phyloP scores from a whole-genome alignment of 768 basidiomycete species.

The Hericium coralloides region DNA sequence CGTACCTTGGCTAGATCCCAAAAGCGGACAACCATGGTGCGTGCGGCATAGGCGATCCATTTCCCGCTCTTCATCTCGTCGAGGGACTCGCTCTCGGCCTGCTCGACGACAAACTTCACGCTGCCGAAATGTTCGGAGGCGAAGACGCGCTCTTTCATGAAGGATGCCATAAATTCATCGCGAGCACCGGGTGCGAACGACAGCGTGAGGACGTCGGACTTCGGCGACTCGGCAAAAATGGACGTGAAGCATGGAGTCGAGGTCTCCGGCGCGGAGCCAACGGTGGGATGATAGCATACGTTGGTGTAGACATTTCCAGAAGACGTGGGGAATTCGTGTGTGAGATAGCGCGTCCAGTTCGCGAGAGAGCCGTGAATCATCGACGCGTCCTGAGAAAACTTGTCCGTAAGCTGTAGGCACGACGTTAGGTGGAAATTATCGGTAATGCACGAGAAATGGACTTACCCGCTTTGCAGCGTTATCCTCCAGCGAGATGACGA shows the following conservation, averaged over 20 bases:
- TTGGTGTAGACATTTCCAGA: conserved; percentile 40
- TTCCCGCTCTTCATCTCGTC: conserved; percentile 71
- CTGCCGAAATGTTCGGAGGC: conserved; percentile 26
- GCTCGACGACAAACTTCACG: conserved; percentile 45
- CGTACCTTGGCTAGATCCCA: conserved; percentile 75
- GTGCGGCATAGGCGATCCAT: conserved; percentile 85
- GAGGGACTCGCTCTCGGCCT: conserved; percentile 39
- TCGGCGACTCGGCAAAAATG: conserved; percentile 24
- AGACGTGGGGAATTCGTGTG: conserved; percentile 29
- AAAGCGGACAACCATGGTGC: conserved; percentile 70
- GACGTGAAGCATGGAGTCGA: conserved; percentile 33
- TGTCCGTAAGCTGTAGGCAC: conserved; percentile 5
- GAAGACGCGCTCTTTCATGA: conserved; percentile 23
- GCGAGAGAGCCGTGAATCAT: conserved; percentile 36
- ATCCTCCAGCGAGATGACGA: conserved; percentile 50
- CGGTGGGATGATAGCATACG: conserved; percentile 37
- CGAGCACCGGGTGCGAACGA: conserved; percentile 41
- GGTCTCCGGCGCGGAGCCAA: conserved; percentile 7
- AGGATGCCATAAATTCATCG: conserved; percentile 40
- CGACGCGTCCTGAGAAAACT: conserved; percentile 14
- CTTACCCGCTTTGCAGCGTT: conserved; percentile 27
- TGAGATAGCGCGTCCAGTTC: conserved; percentile 43
- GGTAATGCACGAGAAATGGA: not conserved
- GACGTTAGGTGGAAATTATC: not conserved
- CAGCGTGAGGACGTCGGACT: conserved; percentile 37